These are phyloP conservation scores for Ceratocystis ficicola DNA, from an alignment of 2,329 filamentous ascomycete species.

Conservation along the genomic window DNA sequence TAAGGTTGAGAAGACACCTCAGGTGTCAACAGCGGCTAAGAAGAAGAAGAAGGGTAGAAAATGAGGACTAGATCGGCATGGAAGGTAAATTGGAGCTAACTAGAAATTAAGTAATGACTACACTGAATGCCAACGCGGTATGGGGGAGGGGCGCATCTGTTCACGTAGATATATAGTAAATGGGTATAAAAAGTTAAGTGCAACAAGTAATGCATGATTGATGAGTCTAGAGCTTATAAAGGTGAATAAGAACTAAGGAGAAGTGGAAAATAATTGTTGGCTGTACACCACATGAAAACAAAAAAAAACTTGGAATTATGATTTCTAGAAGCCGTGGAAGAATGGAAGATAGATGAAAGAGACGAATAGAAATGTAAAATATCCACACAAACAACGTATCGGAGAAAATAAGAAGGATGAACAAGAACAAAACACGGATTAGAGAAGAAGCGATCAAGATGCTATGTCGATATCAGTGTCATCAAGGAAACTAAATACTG, in stretches of 20 bases:
- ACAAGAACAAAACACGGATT: not conserved
- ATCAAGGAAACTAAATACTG: slow-evolving; percentile 7
- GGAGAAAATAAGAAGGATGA: not conserved
- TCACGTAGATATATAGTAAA: not conserved
- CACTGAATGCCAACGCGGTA: not conserved
- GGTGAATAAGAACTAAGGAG: slow-evolving; percentile 15
- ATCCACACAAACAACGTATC: no score
- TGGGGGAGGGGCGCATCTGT: not conserved
- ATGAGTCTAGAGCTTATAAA: not conserved
- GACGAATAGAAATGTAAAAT: no score
- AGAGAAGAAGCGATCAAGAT: slow-evolving; percentile 9
- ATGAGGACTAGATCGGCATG: slow-evolving; percentile 27
- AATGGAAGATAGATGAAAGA: slow-evolving; percentile 4
- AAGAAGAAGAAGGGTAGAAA: slow-evolving; percentile 40
- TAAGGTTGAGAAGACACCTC: slow-evolving; percentile 48
- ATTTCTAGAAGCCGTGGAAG: not conserved
- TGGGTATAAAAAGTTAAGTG: not conserved
- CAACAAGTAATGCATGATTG: not conserved
- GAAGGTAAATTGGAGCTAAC: not conserved
- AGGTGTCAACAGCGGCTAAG: slow-evolving; percentile 28
- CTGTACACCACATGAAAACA: not conserved
- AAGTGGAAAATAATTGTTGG: not conserved
- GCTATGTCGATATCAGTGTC: slow-evolving; percentile 10
- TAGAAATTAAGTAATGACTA: not conserved
- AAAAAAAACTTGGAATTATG: not conserved